Conservation (phyloP, 2,329 filamentous ascomycete genomes). For the Metarhizium rileyi region DNA sequence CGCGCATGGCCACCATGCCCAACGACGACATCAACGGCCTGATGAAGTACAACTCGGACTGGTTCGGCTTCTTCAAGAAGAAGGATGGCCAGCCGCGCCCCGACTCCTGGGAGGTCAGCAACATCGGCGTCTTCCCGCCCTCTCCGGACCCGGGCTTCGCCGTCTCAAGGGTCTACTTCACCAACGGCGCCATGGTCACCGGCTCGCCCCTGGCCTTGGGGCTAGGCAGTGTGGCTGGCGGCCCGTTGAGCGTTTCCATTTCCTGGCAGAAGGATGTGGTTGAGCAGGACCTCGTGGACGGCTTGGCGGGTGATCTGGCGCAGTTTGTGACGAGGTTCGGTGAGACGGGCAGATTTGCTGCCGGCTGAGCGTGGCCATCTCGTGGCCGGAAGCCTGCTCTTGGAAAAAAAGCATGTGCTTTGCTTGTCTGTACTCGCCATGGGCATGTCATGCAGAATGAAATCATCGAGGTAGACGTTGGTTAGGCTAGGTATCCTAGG, state of each 20-base stretch:
- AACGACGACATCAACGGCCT: slow-evolving; percentile 34
- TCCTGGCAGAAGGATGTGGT: slow-evolving; percentile 40
- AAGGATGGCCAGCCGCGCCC: slow-evolving; percentile 33
- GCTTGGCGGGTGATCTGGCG: slow-evolving; percentile 27
- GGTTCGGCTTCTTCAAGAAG: slow-evolving; percentile 27
- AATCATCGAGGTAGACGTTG: too few relatives aligned
- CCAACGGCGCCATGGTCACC: slow-evolving; percentile 35
- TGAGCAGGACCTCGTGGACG: slow-evolving; percentile 25
- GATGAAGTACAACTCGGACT: slow-evolving; percentile 33
- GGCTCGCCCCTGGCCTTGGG: slow-evolving; percentile 36
- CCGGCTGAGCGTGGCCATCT: background rate
- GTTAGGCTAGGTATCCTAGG: too few relatives aligned
- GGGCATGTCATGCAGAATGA: too few relatives aligned
- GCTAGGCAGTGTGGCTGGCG: slow-evolving; percentile 34
- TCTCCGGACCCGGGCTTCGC: slow-evolving; percentile 16
- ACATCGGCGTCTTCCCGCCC: slow-evolving; percentile 34
- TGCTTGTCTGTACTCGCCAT: too few relatives aligned
- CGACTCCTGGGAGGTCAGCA: slow-evolving; percentile 42
- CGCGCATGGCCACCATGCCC: slow-evolving; percentile 24
- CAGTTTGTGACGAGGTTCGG: slow-evolving; percentile 10
- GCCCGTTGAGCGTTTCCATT: slow-evolving; percentile 30
- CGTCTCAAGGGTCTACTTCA: slow-evolving; percentile 37
- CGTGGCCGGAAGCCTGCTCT: too few relatives aligned
- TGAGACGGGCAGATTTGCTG: slow-evolving; percentile 15
- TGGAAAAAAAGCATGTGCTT: too few relatives aligned